Evolutionary conservation across 108 stramenopile species (phyloP).

Genomic region (Cyclotella distinguenda): DNA sequence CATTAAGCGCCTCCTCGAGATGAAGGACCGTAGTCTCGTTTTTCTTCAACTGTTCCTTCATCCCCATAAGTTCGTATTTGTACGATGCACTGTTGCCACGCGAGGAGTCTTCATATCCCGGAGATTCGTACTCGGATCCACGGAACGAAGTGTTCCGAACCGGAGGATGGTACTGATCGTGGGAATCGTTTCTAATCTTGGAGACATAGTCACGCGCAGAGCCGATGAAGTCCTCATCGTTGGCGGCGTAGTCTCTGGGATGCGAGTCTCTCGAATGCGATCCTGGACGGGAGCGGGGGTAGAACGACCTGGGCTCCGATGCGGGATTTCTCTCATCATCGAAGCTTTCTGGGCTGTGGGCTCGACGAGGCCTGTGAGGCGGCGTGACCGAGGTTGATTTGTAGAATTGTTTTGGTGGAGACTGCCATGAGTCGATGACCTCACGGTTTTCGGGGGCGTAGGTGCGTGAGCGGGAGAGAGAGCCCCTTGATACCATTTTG

Average conservation of each 20-base stretch:
- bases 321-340: too few species aligned
- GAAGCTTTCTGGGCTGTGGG: too few species aligned
- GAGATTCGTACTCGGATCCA: not conserved
- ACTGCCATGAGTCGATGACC: not conserved
- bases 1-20: conserved; percentile 6
- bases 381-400: not conserved
- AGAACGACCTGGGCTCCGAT: too few species aligned
- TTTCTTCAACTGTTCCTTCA: conserved; percentile 32
- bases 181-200: conserved; percentile 10
- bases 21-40: conserved; percentile 7
- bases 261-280: not conserved
- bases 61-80: conserved; percentile 31
- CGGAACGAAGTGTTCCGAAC: not conserved
- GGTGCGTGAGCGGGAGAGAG: conserved; percentile 2
- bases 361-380: too few species aligned
- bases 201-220: conserved; percentile 13
- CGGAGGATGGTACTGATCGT: not conserved
- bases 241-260: not conserved
- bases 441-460: conserved; percentile 1
- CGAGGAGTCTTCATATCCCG: not conserved
- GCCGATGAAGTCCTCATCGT: conserved; percentile 19
- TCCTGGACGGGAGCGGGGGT: not conserved
- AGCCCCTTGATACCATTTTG: not conserved
- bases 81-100: not conserved
- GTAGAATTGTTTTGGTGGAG: not conserved